These are phyloP conservation scores for Solanum hybrid DNA, from an alignment of 305 asterid genomes.

Conservation along the genomic window DNA sequence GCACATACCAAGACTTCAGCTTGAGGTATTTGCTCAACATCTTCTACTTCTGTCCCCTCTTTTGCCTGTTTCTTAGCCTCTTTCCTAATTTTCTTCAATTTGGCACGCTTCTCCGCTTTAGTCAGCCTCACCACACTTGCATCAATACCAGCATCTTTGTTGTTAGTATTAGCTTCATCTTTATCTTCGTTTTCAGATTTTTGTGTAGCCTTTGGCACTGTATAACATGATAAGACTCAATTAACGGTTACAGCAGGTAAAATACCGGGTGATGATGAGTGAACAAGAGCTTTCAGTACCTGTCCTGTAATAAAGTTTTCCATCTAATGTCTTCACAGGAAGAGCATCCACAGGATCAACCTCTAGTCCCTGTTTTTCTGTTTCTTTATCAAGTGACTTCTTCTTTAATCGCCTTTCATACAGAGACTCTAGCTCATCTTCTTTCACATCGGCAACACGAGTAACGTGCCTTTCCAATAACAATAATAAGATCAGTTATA, in stretches of 20 bases:
- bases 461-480: slow-evolving; percentile 33
- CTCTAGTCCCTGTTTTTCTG: slow-evolving; percentile 39
- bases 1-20: slow-evolving; percentile 64
- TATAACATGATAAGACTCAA: slow-evolving; percentile 1
- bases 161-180: slow-evolving; percentile 24
- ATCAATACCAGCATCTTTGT: slow-evolving; percentile 25
- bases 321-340: slow-evolving; percentile 72
- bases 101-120: slow-evolving; percentile 68
- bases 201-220: slow-evolving; percentile 33
- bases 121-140: slow-evolving; percentile 36
- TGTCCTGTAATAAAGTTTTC: slow-evolving; percentile 52
- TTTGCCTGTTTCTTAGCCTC: slow-evolving; percentile 76
- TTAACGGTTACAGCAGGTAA: neutral
- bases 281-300: slow-evolving; percentile 22
- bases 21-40: slow-evolving; percentile 51
- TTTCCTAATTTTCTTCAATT: slow-evolving; percentile 61
- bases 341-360: slow-evolving; percentile 90
- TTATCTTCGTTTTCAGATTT: slow-evolving; percentile 32
- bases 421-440: slow-evolving; percentile 53
- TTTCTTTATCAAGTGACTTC: slow-evolving; percentile 39
- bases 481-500: neutral
- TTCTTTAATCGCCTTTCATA: slow-evolving; percentile 57
- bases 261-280: neutral
- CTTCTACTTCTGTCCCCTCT: slow-evolving; percentile 32
- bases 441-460: slow-evolving; percentile 83